Base-by-base conservation (phyloP, 768 basidiomycete genomes). In the Phylloporus arenicola region DNA sequence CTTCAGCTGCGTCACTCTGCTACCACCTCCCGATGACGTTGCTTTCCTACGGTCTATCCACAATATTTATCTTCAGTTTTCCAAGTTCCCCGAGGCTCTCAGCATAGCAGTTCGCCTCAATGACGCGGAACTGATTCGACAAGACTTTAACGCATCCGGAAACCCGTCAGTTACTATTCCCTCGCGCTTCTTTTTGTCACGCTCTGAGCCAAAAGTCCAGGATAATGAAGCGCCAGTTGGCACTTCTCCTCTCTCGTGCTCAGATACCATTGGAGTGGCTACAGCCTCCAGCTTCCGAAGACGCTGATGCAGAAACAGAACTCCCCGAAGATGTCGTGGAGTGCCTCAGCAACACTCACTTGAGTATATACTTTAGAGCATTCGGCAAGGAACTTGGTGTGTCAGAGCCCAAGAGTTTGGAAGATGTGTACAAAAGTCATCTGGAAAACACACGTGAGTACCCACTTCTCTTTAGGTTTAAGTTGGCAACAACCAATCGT, bases 391-490 rank as follows among this genome's bases (percentile, higher is more conserved):
- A 97, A 68, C 73, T 99, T 25, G 92, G 86, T 40, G 94, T 95
- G 3, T 71, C 75, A 4, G 95, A 97, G 24, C 78, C 96, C 5
- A 93, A 92, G 75, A 87, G 85, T 43, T 71, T 97, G 45, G 96
- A 98, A 63, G 96, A 98, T 67, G 91, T 98, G 19, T 99, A 99
- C 75, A 99, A 98, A 67, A 82, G 84, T 3, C 95, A 99, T 72
- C 74, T 97, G 12, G 96, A 98, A 64, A 89, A 87, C 57, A 87
- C 89, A 4, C 77, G 94, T 86, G 63, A 57, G 80, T 67, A 24
- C n/a, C n/a, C n/a, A n/a, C n/a, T 29, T 48, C 24, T 25, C 24
- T 24, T 48, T 5, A 30, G 24, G 29, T 20, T 16, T 1, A 13
- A 17, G 12, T 22, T 38, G 22, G 27, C 37, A 5, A 43, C 38